Conservation (phyloP, 2,329 filamentous ascomycete genomes). For the Domatiomyces catenatus region DNA sequence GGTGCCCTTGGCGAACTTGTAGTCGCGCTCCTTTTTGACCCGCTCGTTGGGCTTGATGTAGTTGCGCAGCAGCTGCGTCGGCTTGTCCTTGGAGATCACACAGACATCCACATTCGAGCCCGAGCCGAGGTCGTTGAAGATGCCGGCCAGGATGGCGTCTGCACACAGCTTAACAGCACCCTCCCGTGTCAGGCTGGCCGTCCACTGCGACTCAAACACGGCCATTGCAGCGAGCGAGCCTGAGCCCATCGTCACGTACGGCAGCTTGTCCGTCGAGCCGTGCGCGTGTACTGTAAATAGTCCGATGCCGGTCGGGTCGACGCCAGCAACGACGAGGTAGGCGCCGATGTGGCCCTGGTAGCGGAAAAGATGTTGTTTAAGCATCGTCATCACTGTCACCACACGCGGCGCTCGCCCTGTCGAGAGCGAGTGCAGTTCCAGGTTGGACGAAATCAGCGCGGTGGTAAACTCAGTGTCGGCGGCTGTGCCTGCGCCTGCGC, state of each 20-base stretch:
- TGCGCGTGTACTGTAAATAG: conserved; percentile 98
- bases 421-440: conserved; percentile 91
- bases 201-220: conserved; percentile 95
- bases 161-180: conserved; percentile 69
- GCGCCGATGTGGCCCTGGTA: conserved; percentile 97
- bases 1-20: conserved; percentile 79
- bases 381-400: conserved; percentile 97
- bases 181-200: conserved; percentile 57
- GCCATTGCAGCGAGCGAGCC: conserved; percentile 94
- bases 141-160: conserved; percentile 86
- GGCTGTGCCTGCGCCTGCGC: conserved; percentile 90
- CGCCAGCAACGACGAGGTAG: conserved; percentile 91
- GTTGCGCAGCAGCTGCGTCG: conserved; percentile 70
- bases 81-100: conserved; percentile 90
- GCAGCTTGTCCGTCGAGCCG: conserved; percentile 94
- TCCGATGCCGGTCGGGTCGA: conserved; percentile 86
- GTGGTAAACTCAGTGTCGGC: conserved; percentile 99
- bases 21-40: conserved; percentile 80
- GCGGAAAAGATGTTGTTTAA: conserved; percentile 98
- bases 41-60: conserved; percentile 87
- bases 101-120: conserved; percentile 96
- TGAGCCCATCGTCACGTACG: conserved; percentile 97
- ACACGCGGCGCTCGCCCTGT: conserved; percentile 94
- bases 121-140: conserved; percentile 95
- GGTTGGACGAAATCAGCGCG: conserved; percentile 92